These are phyloP conservation scores for Rosa chinensis DNA, from an alignment of 306 rosid species.

Conservation along the genomic window DNA sequence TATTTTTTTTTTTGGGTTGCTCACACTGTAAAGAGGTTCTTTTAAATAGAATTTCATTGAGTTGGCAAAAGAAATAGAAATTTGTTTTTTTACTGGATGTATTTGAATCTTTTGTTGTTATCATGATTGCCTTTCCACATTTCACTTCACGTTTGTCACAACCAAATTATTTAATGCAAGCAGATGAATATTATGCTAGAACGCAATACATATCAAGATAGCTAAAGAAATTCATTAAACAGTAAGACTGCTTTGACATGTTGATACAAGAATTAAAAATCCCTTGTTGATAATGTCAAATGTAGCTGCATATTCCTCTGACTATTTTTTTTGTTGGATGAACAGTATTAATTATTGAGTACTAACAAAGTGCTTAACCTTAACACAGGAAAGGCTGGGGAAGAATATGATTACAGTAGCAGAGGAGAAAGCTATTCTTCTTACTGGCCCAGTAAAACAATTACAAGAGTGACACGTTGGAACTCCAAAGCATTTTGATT, in stretches of 20 bases:
- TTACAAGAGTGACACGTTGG: constrained; percentile 36
- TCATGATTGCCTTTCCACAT: neutral
- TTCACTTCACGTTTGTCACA: neutral
- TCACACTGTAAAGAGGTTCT: neutral
- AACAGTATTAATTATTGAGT: no score
- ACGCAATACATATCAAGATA: constrained; percentile 82
- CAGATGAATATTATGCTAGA: constrained; percentile 85
- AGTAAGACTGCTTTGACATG: constrained; percentile 50
- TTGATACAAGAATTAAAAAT: constrained; percentile 58
- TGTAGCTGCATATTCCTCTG: constrained; percentile 28
- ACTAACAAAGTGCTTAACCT: constrained; percentile 23
- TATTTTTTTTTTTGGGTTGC: neutral
- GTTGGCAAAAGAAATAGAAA: no score
- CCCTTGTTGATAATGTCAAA: constrained; percentile 60
- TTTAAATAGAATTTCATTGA: neutral
- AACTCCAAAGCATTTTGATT: neutral
- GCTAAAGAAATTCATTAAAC: constrained; percentile 66
- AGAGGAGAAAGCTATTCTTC: constrained; percentile 23
- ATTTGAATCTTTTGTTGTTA: neutral
- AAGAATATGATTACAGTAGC: constrained; percentile 32
- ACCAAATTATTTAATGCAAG: constrained; percentile 33
- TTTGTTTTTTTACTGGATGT: neutral
- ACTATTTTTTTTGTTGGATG: neutral
- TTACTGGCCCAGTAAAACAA: constrained; percentile 24
- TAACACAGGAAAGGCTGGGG: constrained; percentile 55